phyloP scores from a whole-genome alignment of 441 rosid species.

The Croton setiger region DNA sequence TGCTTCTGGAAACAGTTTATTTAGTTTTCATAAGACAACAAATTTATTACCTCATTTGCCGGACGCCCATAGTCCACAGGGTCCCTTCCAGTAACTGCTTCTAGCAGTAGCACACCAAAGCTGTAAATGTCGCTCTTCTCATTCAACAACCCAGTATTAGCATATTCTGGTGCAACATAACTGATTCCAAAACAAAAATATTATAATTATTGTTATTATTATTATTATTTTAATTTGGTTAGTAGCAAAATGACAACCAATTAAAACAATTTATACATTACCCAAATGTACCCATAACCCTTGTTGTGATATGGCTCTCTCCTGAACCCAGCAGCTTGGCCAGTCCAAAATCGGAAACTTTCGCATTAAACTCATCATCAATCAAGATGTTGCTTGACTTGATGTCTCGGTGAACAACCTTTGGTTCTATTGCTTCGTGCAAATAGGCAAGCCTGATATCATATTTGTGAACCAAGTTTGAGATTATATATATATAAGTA shows the following conservation, averaged over 20 bases:
- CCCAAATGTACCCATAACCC: conserved; percentile 99
- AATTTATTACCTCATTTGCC: conserved; percentile 62
- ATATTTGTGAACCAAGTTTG: conserved; percentile 3
- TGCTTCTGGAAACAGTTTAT: conserved; percentile 1
- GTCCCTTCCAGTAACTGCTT: conserved; percentile 93
- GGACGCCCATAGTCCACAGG: conserved; percentile 97
- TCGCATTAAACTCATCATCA: conserved; percentile 78
- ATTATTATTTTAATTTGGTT: no score
- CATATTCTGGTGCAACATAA: conserved; percentile 98
- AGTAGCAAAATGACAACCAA: no score
- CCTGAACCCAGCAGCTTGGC: conserved; percentile 93
- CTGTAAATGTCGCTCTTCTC: conserved; percentile 97
- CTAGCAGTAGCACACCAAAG: conserved; percentile 88
- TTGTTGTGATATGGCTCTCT: conserved; percentile 88
- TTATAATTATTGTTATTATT: no score
- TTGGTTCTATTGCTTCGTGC: conserved; percentile 95
- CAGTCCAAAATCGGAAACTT: conserved; percentile 90
- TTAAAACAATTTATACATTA: conserved; percentile 21
- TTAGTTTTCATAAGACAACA: not conserved
- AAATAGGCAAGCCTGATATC: conserved; percentile 75
- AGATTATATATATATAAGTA: conserved; percentile 1
- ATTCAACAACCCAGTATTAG: conserved; percentile 86
- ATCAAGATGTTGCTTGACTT: conserved; percentile 94
- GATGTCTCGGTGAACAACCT: conserved; percentile 93
- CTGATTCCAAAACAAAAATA: conserved; percentile 33